Evolutionary conservation across 805 yeast species (phyloP), one percentile per base, ranked within the genome.

Genomic region (Spathaspora hagerdaliae): DNA sequence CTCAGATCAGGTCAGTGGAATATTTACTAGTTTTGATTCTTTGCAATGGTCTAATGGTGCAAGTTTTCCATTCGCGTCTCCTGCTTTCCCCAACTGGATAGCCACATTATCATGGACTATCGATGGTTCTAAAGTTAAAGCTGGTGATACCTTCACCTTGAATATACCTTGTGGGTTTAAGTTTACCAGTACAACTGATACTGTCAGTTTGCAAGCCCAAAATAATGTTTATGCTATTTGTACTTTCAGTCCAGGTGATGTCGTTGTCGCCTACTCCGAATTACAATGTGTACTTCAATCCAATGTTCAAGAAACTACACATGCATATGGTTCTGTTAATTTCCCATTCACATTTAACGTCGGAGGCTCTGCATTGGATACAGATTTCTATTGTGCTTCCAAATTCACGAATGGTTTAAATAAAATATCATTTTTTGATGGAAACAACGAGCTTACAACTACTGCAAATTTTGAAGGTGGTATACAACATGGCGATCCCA

Each of bases 141-240:
- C n/a, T n/a, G n/a, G n/a, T n/a, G n/a, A n/a, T n/a, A n/a, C n/a
- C n/a, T n/a, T n/a, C n/a, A n/a, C n/a, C n/a, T n/a, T n/a, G n/a
- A n/a, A n/a, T n/a, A n/a, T n/a, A n/a, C 65, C 65, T 5, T 56
- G 63, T 48, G 63, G 55, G 11, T 63, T 50, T 46, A 59, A 59
- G 39, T 56, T 61, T 44, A 57, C 61, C 6, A 38, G 55, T 6
- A 29, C 50, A 6, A 24, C 45, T 8, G 7, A 47, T 24, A 27
- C 51, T 2, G 41, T 62, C 8, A 40, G 43, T 27, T 50, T 56
- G 14, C 27, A n/a, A 7, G 59, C 45, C 64, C 13, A 13, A 7
- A 19, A 14, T 19, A 13, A 10, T 14, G 27, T 14, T 27, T 38
- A 38, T 38, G 41, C 68, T 7, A 56, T 55, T 5, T 63, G 67